Evolutionary conservation across 805 yeast species (phyloP), one percentile per base, ranked within the genome.

Genomic region (Metschnikowia cubensis): DNA sequence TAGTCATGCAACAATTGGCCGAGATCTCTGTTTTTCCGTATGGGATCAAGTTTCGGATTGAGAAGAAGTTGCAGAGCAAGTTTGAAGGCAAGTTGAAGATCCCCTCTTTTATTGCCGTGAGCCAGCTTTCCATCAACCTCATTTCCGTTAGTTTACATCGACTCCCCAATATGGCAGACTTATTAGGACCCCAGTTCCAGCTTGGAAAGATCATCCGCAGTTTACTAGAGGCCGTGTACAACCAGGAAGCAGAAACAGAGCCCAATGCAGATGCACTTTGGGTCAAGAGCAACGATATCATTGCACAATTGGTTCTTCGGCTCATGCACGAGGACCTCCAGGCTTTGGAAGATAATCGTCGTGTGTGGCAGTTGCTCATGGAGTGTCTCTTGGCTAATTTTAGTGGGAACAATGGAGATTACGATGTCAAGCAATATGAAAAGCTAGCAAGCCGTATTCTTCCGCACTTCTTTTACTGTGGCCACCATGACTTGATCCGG

Each of bases 51-150:
- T 75, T 72, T 18, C 68, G 83, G 49, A 84, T 85, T 38, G 75
- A 78, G 46, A 75, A 72, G 50, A 84, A 84, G 58, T 62, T 85
- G 34, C 53, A 22, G 67, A 68, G 64, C 68, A 68, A 59, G 58
- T 61, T 62, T 40, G 70, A 50, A 47, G 68, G 51, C 44, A 72
- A 50, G 54, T 63, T 57, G 57, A 76, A 79, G 45, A 75, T 85
- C 31, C 88, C 91, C 2, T 75, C 86, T 0, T 87, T 86, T 58
- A 74, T 80, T 31, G 83, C 87, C 0, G 67, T 82, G 1, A 78
- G 90, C 56, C 75, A 74, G 47, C 58, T 61, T 15, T 73, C 85
- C 0, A 66, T 80, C 42, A 63, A 65, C 6, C 52, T 77, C 14
- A 57, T 85, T n/a, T 53, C 59, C 2, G 51, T 54, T 1, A 73